Evolutionary conservation across 2,329 filamentous ascomycete species (phyloP), one percentile per base, ranked within the genome.

Genomic region (Colletotrichum camelliae): DNA sequence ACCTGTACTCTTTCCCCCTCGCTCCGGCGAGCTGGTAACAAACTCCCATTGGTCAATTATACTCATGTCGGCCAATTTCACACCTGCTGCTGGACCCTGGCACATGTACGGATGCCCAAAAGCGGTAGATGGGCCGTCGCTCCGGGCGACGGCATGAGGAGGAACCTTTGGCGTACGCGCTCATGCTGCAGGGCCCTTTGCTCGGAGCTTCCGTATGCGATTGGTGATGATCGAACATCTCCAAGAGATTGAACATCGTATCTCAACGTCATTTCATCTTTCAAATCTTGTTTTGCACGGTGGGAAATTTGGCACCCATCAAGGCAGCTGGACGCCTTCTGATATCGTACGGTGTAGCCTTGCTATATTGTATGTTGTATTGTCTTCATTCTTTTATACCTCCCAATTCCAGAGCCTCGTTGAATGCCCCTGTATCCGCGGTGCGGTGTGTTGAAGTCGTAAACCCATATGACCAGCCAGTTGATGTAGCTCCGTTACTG

Each of bases 361-460:
- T 52, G 2, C n/a, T 52, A 48, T 13, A 52, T 52, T 52, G 43
- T 52, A 21, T 52, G 43, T 52, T 52, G 43, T 52, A 10, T 52
- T 52, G 10, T 52, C n/a, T 52, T 52, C 43, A 52, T 21, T 52
- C n/a, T 52, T 52, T 52, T 52, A 13, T 21, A 21, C 5, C 43
- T 12, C 43, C 43, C 12, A 21, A 5, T 13, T 13, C 0, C 43
- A 52, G 43, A 52, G 43, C 43, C 43, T n/a, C 43, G 43, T 52
- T 52, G 43, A 52, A 52, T 52, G 43, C 58, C 27, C 31, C 16
- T n/a, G 55, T 66, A 60, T 65, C 35, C 68, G 33, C 7, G 24
- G 21, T 74, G 72, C 60, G 24, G 21, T 74, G 21, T 74, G 72
- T 65, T 60, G 60, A 75, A 67, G 48, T 31, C 16, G n/a, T 62